Base-by-base conservation (phyloP, 805 yeast genomes). In the Candida khao-thaluensis region DNA sequence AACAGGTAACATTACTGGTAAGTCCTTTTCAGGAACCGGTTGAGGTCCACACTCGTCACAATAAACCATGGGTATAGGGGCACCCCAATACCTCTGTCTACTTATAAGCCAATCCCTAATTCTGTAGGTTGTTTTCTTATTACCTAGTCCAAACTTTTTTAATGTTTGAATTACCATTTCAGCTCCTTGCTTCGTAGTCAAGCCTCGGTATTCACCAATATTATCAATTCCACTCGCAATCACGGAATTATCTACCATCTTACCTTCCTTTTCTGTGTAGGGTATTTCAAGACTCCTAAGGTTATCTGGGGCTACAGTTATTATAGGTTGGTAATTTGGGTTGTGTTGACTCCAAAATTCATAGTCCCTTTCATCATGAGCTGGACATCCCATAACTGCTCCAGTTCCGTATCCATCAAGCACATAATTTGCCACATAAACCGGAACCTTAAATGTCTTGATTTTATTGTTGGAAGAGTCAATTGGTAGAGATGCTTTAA, bases 311-410 rank as follows among this genome's bases (percentile, higher is more conserved):
- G 75, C 77, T 17, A 81, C 69, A 2, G 81, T 72, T 18, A 60
- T 62, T 3, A 64, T 47, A 0, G 74, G 57, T 2, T 71, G 65
- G 2, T 53, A 40, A 0, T 56, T 53, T 0, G 84, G 82, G 52
- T 68, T 70, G 54, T 85, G 85, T 30, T 64, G 53, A 3, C 56
- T 50, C 96, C 97, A 91, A 55, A 93, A 91, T 6, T 72, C 85
- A 50, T 56, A 77, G 54, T 93, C 99, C 44, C 98, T 73, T 31
- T 69, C 66, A 59, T 93, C 98, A 59, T 90, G 97, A 0, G 85
- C 96, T 2, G 99, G 99, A 52, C 95, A 87, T 1, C 99, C 99
- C 98, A 93, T 91, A 0, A 91, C 98, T 1, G 96, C 95, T 27
- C 96, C 96, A 41, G 79, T 79, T 1, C 97, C 97, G 55, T 91